A percentile compares a stretch with the other conserved stretches of the same genome.
Conservation (phyloP, 805 yeast genomes). For the Ogataea nakhonphanomensis region DNA sequence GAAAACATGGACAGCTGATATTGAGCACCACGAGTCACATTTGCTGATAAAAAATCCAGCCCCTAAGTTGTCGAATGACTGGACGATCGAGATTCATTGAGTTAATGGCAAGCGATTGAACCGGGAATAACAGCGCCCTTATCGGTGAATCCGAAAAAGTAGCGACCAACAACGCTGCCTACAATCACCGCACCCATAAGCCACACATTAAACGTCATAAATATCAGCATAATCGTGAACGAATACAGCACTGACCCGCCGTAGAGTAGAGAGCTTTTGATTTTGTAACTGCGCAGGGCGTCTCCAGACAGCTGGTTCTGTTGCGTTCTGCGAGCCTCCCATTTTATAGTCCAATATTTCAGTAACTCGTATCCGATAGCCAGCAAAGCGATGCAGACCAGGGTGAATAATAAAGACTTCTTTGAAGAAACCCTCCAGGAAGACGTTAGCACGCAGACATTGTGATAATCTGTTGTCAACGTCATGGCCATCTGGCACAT, state of each 20-base stretch:
- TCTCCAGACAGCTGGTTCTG: conserved; percentile 10
- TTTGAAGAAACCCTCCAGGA: conserved; percentile 39
- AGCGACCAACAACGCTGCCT: conserved; percentile 41
- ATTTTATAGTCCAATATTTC: conserved; percentile 24
- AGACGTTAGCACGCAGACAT: conserved; percentile 40
- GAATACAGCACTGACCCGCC: conserved; percentile 42
- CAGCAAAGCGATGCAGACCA: conserved; percentile 31
- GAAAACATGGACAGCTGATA: conserved; percentile 34
- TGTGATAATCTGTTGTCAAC: conserved; percentile 41
- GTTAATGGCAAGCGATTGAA: conserved; percentile 29
- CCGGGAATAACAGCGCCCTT: conserved; percentile 11
- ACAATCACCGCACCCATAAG: conserved; percentile 41
- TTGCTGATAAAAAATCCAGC: conserved; percentile 47
- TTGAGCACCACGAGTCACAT: conserved; percentile 19
- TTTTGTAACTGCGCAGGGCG: conserved; percentile 22
- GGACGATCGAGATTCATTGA: conserved; percentile 36
- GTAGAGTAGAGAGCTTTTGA: conserved; percentile 33
- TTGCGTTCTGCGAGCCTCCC: conserved; percentile 22
- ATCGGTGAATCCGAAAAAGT: conserved; percentile 23
- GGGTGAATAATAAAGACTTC: conserved; percentile 32
- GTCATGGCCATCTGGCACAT: conserved; percentile 40
- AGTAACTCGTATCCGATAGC: conserved; percentile 37
- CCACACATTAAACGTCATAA: conserved; percentile 48
- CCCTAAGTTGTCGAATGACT: conserved; percentile 42
- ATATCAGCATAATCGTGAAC: conserved; percentile 44